Conservation (phyloP, 768 basidiomycete species). For the Tephrocybe sp. region DNA sequence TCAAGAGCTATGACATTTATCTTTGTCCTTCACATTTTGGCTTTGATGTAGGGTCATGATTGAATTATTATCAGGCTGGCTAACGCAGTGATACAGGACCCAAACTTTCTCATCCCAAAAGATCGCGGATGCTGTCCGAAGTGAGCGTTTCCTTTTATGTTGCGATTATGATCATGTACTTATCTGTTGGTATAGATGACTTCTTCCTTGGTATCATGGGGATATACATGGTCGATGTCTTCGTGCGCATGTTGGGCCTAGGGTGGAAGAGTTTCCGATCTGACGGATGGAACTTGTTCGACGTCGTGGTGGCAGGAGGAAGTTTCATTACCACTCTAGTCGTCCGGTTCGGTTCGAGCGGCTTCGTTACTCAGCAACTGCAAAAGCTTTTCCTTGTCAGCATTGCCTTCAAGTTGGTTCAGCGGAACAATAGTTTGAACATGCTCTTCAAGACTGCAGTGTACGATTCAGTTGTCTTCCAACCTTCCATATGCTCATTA, state of each 20-base stretch:
- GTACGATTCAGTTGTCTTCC: slow-evolving; percentile 48
- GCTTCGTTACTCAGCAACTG: slow-evolving; percentile 58
- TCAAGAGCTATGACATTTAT: slow-evolving; percentile 72
- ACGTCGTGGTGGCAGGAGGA: slow-evolving; percentile 75
- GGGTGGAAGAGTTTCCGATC: slow-evolving; percentile 82
- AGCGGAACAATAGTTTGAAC: slow-evolving; percentile 82
- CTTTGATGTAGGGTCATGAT: slow-evolving; percentile 64
- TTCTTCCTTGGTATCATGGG: slow-evolving; percentile 74
- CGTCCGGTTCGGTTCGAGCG: slow-evolving; percentile 51
- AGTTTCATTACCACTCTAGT: slow-evolving; percentile 81
- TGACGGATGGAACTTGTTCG: slow-evolving; percentile 95
- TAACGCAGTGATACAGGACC: slow-evolving; percentile 56
- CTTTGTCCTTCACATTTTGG: slow-evolving; percentile 78
- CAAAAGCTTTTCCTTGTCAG: slow-evolving; percentile 92
- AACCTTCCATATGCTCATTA: slow-evolving; percentile 4
- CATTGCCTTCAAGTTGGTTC: slow-evolving; percentile 92
- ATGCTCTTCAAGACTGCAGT: slow-evolving; percentile 95
- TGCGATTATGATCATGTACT: neutral
- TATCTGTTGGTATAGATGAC: slow-evolving; percentile 45
- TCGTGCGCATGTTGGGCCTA: slow-evolving; percentile 77
- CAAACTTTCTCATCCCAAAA: slow-evolving; percentile 63
- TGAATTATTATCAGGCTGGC: neutral
- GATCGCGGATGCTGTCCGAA: slow-evolving; percentile 52
- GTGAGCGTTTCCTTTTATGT: slow-evolving; percentile 36
- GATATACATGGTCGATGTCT: slow-evolving; percentile 74